Percentiles rank a stretch among this genome's conserved stretches.
Conservation (phyloP, 2,329 filamentous ascomycete genomes). For the Cladorrhinum sp. region DNA sequence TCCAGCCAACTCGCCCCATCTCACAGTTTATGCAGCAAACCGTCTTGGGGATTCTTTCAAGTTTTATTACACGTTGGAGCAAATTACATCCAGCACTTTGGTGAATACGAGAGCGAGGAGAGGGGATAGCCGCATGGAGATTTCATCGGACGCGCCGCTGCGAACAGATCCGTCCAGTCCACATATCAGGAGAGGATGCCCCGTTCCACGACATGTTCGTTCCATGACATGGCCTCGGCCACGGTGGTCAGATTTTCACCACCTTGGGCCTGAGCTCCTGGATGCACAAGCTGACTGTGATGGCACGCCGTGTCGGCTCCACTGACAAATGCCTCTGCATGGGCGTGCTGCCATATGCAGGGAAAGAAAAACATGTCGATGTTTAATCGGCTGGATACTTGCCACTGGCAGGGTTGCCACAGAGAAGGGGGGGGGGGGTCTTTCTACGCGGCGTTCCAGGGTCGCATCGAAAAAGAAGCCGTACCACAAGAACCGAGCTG, state of each 20-base stretch:
- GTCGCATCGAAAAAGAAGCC: background rate
- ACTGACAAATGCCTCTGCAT: constrained; percentile 9
- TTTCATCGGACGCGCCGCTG: background rate
- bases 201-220: constrained; percentile 3
- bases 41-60: constrained; percentile 2
- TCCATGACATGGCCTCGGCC: constrained; percentile 5
- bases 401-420: background rate
- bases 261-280: constrained; percentile 1
- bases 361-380: no score
- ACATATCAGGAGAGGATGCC: background rate
- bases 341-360: constrained; percentile 8
- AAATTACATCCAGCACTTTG: background rate
- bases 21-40: background rate
- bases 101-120: background rate
- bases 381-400: no score
- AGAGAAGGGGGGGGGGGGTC: background rate
- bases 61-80: background rate
- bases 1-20: background rate
- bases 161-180: constrained; percentile 2
- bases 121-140: background rate
- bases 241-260: constrained; percentile 2
- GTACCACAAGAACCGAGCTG: background rate
- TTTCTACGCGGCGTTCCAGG: no score
- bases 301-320: constrained; percentile 9
- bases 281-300: constrained; percentile 5